Conservation (phyloP, 2,329 filamentous ascomycete genomes). For the Periconia sp. region DNA sequence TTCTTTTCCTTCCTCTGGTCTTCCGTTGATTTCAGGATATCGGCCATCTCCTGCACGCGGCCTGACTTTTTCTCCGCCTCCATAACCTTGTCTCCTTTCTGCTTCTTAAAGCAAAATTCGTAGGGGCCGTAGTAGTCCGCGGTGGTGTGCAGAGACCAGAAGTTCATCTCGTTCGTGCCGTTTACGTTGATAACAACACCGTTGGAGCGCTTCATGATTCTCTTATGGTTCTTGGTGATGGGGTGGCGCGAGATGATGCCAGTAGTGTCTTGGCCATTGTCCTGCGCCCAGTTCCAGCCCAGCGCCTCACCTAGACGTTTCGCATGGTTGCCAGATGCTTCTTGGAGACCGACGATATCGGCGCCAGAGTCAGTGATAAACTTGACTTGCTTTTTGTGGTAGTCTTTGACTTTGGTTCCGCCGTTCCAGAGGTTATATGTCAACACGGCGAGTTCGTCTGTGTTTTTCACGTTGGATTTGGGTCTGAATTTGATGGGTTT, state of each 20-base stretch:
- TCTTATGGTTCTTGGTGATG: conserved; percentile 5
- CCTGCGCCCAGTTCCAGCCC: conserved; percentile 13
- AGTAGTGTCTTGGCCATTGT: conserved; percentile 2
- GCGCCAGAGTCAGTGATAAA: conserved; percentile 3
- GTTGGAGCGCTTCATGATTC: conserved; percentile 2
- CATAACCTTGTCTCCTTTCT: background rate
- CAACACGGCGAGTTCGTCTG: conserved; percentile 7
- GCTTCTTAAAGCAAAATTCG: conserved; percentile 10
- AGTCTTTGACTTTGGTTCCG: conserved; percentile 9
- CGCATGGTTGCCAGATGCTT: conserved; percentile 7
- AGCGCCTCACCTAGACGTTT: conserved; percentile 11
- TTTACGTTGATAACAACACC: conserved; percentile 6
- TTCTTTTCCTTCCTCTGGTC: conserved; percentile 4
- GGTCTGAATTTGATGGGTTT: conserved; percentile 7
- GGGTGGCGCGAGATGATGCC: conserved; percentile 12
- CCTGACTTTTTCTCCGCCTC: conserved; percentile 1
- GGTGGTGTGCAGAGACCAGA: conserved; percentile 7
- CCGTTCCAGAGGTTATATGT: conserved; percentile 11
- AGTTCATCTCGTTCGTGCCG: conserved; percentile 7
- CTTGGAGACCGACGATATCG: conserved; percentile 11
- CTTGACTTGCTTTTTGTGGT: conserved; percentile 11
- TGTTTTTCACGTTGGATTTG: background rate
- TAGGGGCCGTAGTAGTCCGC: conserved; percentile 10
- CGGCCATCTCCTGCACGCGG: conserved; percentile 3
- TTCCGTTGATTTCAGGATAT: conserved; percentile 4